phyloP scores from a whole-genome alignment of 2,329 filamentous ascomycete species.

The Clarireedia homoeocarpa region DNA sequence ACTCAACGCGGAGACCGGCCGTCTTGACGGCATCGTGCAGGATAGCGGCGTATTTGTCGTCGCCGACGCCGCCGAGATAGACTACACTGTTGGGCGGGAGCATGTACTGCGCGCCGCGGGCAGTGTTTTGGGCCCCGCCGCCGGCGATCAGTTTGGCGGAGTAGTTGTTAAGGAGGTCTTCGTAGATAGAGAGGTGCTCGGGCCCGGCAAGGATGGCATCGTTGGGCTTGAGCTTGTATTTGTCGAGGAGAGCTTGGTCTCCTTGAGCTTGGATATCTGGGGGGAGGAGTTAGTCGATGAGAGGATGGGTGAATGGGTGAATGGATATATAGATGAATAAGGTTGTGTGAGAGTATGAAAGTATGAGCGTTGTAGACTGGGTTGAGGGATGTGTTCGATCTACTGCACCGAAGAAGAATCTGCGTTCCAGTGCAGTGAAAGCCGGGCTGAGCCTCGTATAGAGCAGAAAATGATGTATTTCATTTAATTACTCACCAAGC shows the following conservation, averaged over 20 bases:
- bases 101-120: conserved; percentile 92
- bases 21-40: conserved; percentile 79
- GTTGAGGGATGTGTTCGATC: not conserved
- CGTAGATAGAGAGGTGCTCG: conserved; percentile 83
- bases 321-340: not conserved
- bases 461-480: not conserved
- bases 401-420: not conserved
- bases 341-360: not conserved
- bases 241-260: conserved; percentile 75
- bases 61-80: conserved; percentile 88
- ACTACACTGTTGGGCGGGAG: conserved; percentile 83
- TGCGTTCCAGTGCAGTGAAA: not conserved
- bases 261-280: conserved; percentile 85
- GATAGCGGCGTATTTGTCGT: conserved; percentile 91
- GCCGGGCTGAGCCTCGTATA: not conserved
- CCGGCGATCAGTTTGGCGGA: conserved; percentile 92
- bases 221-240: conserved; percentile 91
- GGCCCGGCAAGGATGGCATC: conserved; percentile 95
- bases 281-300: conserved; percentile 6
- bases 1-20: conserved; percentile 87
- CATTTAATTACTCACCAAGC: conserved; percentile 56
- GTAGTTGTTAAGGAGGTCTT: conserved; percentile 87
- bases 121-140: conserved; percentile 95
- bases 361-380: not conserved
- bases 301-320: not conserved